phyloP scores from a whole-genome alignment of 805 yeast species.

The Clavispora fructus region DNA sequence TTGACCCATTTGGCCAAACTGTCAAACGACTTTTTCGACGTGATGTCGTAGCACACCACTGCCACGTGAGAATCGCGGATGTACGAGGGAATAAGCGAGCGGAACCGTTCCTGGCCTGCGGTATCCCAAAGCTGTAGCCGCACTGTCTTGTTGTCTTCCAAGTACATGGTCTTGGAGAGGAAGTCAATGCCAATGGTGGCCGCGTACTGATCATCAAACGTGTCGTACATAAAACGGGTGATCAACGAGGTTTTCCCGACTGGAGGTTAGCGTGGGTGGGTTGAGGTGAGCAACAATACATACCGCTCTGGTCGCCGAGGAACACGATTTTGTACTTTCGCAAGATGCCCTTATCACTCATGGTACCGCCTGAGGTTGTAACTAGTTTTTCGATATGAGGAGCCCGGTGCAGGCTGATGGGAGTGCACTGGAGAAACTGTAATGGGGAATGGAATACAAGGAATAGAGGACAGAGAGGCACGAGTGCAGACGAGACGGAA shows the following conservation, averaged over 20 bases:
- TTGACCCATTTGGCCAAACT: slow-evolving; percentile 88
- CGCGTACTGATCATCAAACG: slow-evolving; percentile 92
- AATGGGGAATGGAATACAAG: no score
- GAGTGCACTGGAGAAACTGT: no score
- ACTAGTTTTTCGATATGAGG: not conserved
- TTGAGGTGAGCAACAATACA: slow-evolving; percentile 13
- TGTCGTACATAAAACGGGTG: slow-evolving; percentile 97
- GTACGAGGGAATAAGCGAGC: slow-evolving; percentile 91
- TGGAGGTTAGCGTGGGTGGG: slow-evolving; percentile 10
- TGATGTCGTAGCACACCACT: slow-evolving; percentile 89
- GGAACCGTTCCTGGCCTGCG: slow-evolving; percentile 95
- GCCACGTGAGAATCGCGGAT: slow-evolving; percentile 97
- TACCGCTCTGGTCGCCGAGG: slow-evolving; percentile 91
- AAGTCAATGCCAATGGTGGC: slow-evolving; percentile 98
- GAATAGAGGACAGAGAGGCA: no score
- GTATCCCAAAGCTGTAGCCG: slow-evolving; percentile 97
- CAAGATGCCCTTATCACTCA: slow-evolving; percentile 37
- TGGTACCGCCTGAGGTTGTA: slow-evolving; percentile 1
- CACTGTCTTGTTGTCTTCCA: slow-evolving; percentile 87
- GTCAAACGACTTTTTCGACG: slow-evolving; percentile 78
- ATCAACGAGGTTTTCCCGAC: slow-evolving; percentile 95
- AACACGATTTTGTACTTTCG: slow-evolving; percentile 86
- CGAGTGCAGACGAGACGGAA: no score
- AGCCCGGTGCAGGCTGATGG: not conserved
- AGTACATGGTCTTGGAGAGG: slow-evolving; percentile 69